These are phyloP conservation scores for Paramecium caudatum DNA, from an alignment of 73 alveolate species.

Conservation along the genomic window DNA sequence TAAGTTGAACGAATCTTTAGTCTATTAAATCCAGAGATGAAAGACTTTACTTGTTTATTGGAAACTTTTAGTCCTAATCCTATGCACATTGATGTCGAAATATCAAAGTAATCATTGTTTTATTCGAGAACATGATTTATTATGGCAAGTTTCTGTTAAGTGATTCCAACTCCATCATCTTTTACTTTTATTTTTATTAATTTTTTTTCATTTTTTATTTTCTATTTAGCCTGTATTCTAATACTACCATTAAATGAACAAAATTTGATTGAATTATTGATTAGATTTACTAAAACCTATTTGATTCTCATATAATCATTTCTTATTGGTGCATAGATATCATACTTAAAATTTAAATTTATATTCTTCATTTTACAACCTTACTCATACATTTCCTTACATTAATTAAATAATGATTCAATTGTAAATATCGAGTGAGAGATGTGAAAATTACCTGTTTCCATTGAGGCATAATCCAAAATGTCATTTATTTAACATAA, in stretches of 20 bases:
- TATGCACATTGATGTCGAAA: slow-evolving; percentile 1
- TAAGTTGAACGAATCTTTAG: neutral
- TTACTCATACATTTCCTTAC: slow-evolving; percentile 5
- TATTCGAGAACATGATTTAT: slow-evolving; percentile 26
- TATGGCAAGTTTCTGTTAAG: neutral
- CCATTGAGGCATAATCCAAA: slow-evolving; percentile 49
- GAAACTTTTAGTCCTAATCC: slow-evolving; percentile 67
- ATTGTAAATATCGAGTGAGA: neutral
- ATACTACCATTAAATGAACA: neutral
- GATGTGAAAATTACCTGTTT: slow-evolving; percentile 10
- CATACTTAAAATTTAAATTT: neutral
- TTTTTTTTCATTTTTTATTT: neutral
- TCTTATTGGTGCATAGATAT: neutral
- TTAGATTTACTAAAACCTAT: slow-evolving; percentile 29
- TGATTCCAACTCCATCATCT: slow-evolving; percentile 8
- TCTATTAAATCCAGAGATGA: slow-evolving; percentile 8
- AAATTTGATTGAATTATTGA: slow-evolving; percentile 45
- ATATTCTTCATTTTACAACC: slow-evolving; percentile 41
- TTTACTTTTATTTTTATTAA: neutral
- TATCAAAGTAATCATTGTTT: slow-evolving; percentile 30
- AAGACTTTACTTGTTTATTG: slow-evolving; percentile 11
- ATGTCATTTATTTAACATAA: slow-evolving; percentile 47
- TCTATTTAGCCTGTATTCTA: neutral
- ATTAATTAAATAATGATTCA: neutral
- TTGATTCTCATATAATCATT: slow-evolving; percentile 15